Evolutionary conservation across 2,329 filamentous ascomycete species (phyloP), one percentile per base, ranked within the genome.

Genomic region (Aspergillus glaucus): DNA sequence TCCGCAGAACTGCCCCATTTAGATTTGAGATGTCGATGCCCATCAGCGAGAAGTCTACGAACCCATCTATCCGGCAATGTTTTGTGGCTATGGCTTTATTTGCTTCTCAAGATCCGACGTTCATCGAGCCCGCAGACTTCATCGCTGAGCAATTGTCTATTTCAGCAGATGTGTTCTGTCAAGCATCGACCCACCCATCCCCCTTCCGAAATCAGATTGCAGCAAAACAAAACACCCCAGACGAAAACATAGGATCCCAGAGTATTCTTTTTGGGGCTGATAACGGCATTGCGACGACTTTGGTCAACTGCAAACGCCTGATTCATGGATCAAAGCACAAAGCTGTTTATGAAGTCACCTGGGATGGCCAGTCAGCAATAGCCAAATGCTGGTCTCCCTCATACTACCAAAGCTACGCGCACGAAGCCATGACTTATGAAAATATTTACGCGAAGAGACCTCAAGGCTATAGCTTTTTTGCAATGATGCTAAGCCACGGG

Each of bases 311-410:
- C 22, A 24, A 24, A 36, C 12, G 15, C 15, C 12, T 36, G 12
- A 36, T 15, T 14, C 32, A 5, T 15, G 22, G 22, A 14, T 15
- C 12, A 14, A 14, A 14, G 12, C 32, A 36, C 12, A 36, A 15
- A 15, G 32, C 32, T 14, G 36, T 43, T 41, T 45, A 26, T 21
- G 45, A 44, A 22, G 9, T 48, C 1, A 17, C 14, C 8, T 37
- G 26, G 30, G 28, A 44, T 5, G n/a, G 34, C 7, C 37, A 14
- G 21, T 12, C 17, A 19, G 43, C 49, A 4, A 37, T 50, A 4
- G 42, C 46, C 7, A 49, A 53, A 36, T 49, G 45, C 24, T 53
- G 50, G 50, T 39, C 41, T 39, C 41, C 28, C 37, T 40, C 12
- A 36, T 19, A 26, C 48, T 15, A 22, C 3, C 22, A 28, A 19